These are phyloP conservation scores for Sugiyamaella castrensis DNA, from an alignment of 1,139 yeast genomes.

Conservation along the genomic window DNA sequence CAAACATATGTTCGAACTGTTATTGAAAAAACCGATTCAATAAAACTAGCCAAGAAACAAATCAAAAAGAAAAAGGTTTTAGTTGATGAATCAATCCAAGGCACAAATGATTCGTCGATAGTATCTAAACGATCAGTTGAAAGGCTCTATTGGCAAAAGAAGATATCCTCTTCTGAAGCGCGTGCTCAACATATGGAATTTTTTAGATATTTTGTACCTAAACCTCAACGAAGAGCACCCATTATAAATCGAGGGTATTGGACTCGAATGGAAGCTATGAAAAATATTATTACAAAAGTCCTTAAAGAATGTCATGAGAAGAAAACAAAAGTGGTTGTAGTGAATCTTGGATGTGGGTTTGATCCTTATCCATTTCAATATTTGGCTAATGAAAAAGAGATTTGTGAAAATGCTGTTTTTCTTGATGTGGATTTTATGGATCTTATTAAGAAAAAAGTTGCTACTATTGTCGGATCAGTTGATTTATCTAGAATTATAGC, in stretches of 20 bases:
- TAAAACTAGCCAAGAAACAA: neutral
- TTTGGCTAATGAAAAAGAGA: conserved; percentile 40
- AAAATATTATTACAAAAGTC: conserved; percentile 50
- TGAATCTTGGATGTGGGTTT: conserved; percentile 80
- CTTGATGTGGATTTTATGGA: conserved; percentile 78
- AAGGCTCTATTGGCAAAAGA: conserved; percentile 49
- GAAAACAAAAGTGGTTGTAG: conserved; percentile 44
- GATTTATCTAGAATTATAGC: conserved; percentile 52
- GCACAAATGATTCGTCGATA: conserved; percentile 79
- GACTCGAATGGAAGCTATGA: conserved; percentile 73
- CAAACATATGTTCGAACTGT: too few relatives aligned
- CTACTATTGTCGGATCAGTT: conserved; percentile 48
- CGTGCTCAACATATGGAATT: conserved; percentile 40
- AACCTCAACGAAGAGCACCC: conserved; percentile 69
- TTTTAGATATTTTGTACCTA: conserved; percentile 66
- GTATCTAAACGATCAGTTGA: conserved; percentile 83
- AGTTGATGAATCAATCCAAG: conserved; percentile 58
- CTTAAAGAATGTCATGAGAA: conserved; percentile 26
- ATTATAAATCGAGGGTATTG: conserved; percentile 82
- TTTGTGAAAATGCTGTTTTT: conserved; percentile 43
- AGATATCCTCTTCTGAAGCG: neutral
- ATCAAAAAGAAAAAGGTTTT: conserved; percentile 22
- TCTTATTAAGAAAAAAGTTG: conserved; percentile 51
- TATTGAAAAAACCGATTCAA: too few relatives aligned
- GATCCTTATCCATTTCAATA: conserved; percentile 62